Evolutionary conservation across 2,329 filamentous ascomycete genomes (phyloP).

Genomic region (Cytospora schulzeri): DNA sequence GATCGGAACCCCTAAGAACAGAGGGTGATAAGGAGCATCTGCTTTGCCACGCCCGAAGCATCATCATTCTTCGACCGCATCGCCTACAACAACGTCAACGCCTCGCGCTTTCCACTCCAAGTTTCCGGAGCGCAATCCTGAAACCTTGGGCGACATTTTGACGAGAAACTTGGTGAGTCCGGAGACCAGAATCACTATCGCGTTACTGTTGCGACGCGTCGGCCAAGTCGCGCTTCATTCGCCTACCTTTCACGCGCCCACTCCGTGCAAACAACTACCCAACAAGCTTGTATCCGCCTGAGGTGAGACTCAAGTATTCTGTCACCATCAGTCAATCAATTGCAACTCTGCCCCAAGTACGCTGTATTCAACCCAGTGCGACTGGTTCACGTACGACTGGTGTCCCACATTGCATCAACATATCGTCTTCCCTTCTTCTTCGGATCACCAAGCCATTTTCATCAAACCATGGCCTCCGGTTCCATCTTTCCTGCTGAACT

Average conservation of each 20-base stretch:
- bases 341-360: not conserved
- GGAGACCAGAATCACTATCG: conserved; percentile 2
- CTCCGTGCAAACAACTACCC: not conserved
- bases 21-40: not conserved
- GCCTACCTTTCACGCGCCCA: not conserved
- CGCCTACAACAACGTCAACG: conserved; percentile 2
- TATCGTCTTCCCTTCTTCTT: not conserved
- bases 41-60: not conserved
- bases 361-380: not conserved
- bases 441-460: not conserved
- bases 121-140: not conserved
- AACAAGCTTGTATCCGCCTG: not conserved
- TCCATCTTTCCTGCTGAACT: not conserved
- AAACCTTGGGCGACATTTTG: not conserved
- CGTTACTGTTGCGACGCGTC: conserved; percentile 5
- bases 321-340: not conserved
- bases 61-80: conserved; percentile 1
- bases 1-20: not conserved
- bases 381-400: not conserved
- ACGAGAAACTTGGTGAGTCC: not conserved
- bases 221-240: not conserved
- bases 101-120: not conserved
- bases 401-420: not conserved
- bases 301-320: not conserved
- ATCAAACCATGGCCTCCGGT: not conserved